phyloP scores from a whole-genome alignment of 305 asterid species.

The Fraxinus sp. region DNA sequence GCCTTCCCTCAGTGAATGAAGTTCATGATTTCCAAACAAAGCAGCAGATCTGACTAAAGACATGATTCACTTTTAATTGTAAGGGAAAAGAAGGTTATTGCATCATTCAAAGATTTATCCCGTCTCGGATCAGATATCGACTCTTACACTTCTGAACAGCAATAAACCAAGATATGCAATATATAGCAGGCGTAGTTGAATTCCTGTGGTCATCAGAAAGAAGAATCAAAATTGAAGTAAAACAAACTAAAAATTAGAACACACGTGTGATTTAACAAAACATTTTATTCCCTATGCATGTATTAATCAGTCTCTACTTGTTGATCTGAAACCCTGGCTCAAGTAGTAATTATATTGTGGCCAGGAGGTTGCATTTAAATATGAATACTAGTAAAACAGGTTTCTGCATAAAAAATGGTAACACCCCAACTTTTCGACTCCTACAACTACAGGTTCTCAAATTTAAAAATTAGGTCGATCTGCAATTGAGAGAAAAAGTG shows the following conservation, averaged over 20 bases:
- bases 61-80: conserved; percentile 34
- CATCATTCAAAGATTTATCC: neutral
- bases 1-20: conserved; percentile 43
- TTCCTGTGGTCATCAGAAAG: conserved; percentile 9
- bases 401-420: neutral
- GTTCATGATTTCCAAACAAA: conserved; percentile 42
- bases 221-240: neutral
- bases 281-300: neutral
- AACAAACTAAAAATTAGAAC: neutral
- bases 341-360: neutral
- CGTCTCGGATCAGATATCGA: neutral
- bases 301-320: neutral
- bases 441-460: neutral
- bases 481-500: neutral
- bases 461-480: neutral
- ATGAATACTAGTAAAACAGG: neutral
- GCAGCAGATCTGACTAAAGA: conserved; percentile 63
- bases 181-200: conserved; percentile 3
- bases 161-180: neutral
- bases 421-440: neutral
- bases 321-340: neutral
- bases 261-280: neutral
- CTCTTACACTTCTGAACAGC: conserved; percentile 7
- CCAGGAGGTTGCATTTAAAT: neutral
- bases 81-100: conserved; percentile 2